Evolutionary conservation across 2,329 filamentous ascomycete genomes (phyloP).

Genomic region (Aschersonia sp.): DNA sequence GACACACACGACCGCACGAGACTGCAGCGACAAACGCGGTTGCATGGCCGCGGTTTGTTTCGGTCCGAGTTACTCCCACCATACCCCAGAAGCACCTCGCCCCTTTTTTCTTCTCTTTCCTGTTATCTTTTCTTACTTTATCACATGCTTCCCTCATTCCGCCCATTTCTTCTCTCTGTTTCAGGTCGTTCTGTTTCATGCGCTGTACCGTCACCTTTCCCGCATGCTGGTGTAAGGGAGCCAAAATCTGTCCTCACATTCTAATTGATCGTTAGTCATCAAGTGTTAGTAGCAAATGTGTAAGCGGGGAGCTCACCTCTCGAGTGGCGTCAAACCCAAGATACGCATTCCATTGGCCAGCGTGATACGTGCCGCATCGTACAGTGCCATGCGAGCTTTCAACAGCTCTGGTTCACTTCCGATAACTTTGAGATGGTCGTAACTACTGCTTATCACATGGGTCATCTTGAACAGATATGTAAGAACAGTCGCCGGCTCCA

Average conservation of each 20-base stretch:
- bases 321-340: constrained; percentile 64
- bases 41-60: too few relatives aligned
- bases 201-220: too few relatives aligned
- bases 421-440: constrained; percentile 72
- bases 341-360: constrained; percentile 73
- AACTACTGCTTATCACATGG: constrained; percentile 64
- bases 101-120: too few relatives aligned
- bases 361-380: constrained; percentile 60
- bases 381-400: constrained; percentile 36
- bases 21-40: too few relatives aligned
- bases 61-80: too few relatives aligned
- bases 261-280: not conserved
- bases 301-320: constrained; percentile 22
- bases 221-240: too few relatives aligned
- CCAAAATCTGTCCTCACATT: not conserved
- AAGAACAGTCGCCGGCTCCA: constrained; percentile 49
- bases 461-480: constrained; percentile 76
- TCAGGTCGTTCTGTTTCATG: too few relatives aligned
- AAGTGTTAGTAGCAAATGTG: not conserved
- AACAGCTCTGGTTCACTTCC: constrained; percentile 61
- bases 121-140: too few relatives aligned
- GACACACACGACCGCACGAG: too few relatives aligned
- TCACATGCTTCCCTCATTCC: too few relatives aligned
- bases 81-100: too few relatives aligned
- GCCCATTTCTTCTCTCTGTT: too few relatives aligned